Evolutionary conservation across 1,139 yeast genomes (phyloP).

Genomic region (Kodamaea sp.): DNA sequence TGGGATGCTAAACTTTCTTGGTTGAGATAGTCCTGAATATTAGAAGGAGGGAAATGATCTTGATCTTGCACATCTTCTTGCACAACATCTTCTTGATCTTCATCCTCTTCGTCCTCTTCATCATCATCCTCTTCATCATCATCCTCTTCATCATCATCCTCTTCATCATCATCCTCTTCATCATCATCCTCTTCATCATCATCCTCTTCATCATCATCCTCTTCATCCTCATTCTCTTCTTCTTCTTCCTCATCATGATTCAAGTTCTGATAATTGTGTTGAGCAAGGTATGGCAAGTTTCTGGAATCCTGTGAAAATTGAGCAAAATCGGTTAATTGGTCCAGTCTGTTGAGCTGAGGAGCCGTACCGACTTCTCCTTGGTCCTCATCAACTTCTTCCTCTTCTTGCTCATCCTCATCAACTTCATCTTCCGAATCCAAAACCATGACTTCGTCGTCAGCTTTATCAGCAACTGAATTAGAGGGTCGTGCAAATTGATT

Average conservation of each 20-base stretch:
- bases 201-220: slow-evolving; percentile 1
- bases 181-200: slow-evolving; percentile 1
- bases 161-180: slow-evolving; percentile 2
- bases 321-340: no score
- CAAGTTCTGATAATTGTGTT: no score
- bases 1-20: no score
- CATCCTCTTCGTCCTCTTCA: slow-evolving; percentile 20
- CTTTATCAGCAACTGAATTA: neutral
- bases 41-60: neutral
- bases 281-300: no score
- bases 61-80: slow-evolving; percentile 12
- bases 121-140: slow-evolving; percentile 23
- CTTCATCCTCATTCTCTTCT: slow-evolving; percentile 13
- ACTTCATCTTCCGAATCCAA: slow-evolving; percentile 3
- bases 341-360: no score
- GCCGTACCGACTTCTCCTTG: no score
- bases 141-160: slow-evolving; percentile 20
- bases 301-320: no score
- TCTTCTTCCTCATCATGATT: slow-evolving; percentile 6
- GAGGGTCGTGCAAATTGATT: neutral
- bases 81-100: slow-evolving; percentile 21
- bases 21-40: no score
- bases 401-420: slow-evolving; percentile 1
- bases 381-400: neutral
- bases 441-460: slow-evolving; percentile 2